Evolutionary conservation across 495 filamentous ascomycete species (phyloP), one percentile per base, ranked within the genome.

Genomic region (Penicillium bialowiezense): DNA sequence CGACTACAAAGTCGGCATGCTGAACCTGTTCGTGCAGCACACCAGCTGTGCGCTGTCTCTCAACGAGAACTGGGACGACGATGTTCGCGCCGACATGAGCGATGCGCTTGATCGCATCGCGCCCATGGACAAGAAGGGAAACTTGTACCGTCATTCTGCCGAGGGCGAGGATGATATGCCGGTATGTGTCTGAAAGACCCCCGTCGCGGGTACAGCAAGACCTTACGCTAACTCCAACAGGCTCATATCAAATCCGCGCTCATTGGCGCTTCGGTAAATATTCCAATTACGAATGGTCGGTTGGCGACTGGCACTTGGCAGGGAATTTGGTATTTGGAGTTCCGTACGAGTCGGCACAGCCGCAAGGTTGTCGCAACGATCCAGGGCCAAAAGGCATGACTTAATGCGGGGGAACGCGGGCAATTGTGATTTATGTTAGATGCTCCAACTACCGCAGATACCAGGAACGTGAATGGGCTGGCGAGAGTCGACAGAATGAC

Each of bases 271-370:
- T 91, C 84, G 45, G 83, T 98, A 5, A 89, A 82, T 5, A 85
- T 98, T 42, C 93, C 95, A 5, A 95, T 98, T 61, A 83, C 78
- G 51, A 82, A 98, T 56, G 93, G 93, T 8, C 83, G 79, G 56
- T 66, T 98, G 64, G 80, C 78, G 54, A 81, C 72, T 35, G 84
- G 84, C 18, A 88, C 84, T 6, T 88, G 84, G 78, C 79, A 83
- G 67, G 91, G 93, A 0, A 90, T 97, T 47, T 98, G 91, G 90
- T 91, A 92, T 63, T 65, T 97, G 55, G 93, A 98, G 69, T 98
- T 98, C 65, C 74, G 93, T 49, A 79, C 80, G 3, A 72, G 72
- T 43, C 88, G 78, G 53, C 91, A 97, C 69, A 73, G 77, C 32
- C 75, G 93, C 53, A 87, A 78, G 62, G 80, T 98, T 19, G 84